Conservation (phyloP, 2,329 filamentous ascomycete species). For the Chrysoporthe cubensis region DNA sequence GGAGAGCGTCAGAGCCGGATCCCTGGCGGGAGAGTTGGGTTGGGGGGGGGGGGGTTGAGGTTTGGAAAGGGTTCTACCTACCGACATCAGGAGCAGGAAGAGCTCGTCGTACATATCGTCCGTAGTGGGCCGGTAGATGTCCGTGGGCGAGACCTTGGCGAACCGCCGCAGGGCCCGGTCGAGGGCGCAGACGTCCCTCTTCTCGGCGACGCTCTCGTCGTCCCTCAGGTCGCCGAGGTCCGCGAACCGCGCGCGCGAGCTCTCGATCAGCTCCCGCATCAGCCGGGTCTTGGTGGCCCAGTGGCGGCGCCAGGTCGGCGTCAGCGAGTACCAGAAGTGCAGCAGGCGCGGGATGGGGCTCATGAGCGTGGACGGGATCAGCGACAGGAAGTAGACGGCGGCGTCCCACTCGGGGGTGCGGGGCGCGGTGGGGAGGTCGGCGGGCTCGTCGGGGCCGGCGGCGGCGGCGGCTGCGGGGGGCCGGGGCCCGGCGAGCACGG, state of each 20-base stretch:
- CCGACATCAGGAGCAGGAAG: constrained; percentile 21
- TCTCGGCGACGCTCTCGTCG: constrained; percentile 6
- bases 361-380: constrained; percentile 21
- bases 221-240: constrained; percentile 13
- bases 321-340: constrained; percentile 23
- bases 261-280: constrained; percentile 16
- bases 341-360: constrained; percentile 17
- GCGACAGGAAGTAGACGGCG: constrained; percentile 14
- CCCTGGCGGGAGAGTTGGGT: not conserved
- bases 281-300: constrained; percentile 19
- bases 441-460: not conserved
- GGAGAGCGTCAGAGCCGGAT: not conserved
- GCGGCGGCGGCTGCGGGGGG: constrained; percentile 30
- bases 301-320: constrained; percentile 21
- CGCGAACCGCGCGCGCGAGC: constrained; percentile 15
- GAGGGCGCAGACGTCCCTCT: constrained; percentile 20
- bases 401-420: constrained; percentile 20
- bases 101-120: constrained; percentile 26
- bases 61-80: not conserved
- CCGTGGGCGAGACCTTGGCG: constrained; percentile 19
- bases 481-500: constrained; percentile 36
- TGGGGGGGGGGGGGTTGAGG: not conserved
- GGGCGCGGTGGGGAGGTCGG: constrained; percentile 19
- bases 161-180: constrained; percentile 20
- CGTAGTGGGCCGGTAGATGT: constrained; percentile 20